phyloP scores from a whole-genome alignment of 202 grass and related monocot species.

The Elaeis oleifera region DNA sequence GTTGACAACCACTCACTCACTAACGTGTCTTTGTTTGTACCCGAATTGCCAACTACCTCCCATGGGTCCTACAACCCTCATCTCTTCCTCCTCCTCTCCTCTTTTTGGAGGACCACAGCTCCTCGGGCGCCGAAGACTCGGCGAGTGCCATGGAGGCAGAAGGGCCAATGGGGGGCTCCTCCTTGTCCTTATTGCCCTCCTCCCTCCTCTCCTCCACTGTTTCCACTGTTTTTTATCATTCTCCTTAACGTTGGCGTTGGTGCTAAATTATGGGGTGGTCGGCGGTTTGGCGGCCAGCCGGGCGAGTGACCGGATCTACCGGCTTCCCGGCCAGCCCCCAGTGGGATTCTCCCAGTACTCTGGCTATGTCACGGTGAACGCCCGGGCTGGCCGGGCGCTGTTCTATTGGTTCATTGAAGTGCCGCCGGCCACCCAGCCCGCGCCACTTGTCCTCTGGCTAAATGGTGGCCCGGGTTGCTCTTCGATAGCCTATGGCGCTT shows the following conservation, averaged over 20 bases:
- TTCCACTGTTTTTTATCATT: neutral
- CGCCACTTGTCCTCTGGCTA: slow-evolving; percentile 78
- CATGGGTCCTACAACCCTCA: too few relatives aligned
- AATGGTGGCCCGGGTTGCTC: slow-evolving; percentile 80
- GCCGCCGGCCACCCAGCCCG: slow-evolving; percentile 27
- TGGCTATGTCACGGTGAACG: slow-evolving; percentile 53
- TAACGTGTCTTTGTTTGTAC: too few relatives aligned
- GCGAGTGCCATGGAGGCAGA: neutral
- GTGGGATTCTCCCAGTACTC: slow-evolving; percentile 76
- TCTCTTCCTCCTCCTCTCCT: too few relatives aligned
- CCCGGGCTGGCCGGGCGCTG: slow-evolving; percentile 39
- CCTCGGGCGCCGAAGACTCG: too few relatives aligned
- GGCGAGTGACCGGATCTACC: slow-evolving; percentile 28
- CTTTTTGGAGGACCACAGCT: too few relatives aligned
- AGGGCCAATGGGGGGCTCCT: slow-evolving; percentile 13
- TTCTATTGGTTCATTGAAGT: slow-evolving; percentile 82
- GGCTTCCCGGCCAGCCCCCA: slow-evolving; percentile 41
- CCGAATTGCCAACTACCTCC: too few relatives aligned
- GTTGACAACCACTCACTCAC: too few relatives aligned
- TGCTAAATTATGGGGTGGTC: too few relatives aligned
- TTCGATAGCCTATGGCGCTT: slow-evolving; percentile 59
- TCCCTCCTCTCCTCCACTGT: neutral
- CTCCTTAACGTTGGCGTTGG: neutral
- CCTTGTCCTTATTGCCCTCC: neutral
- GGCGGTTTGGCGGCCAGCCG: slow-evolving; percentile 1